Percentiles rank a stretch among this genome's conserved stretches.
These are phyloP conservation scores for Candida tropicalis DNA, from an alignment of 1,139 yeast species.

Conservation along the genomic window DNA sequence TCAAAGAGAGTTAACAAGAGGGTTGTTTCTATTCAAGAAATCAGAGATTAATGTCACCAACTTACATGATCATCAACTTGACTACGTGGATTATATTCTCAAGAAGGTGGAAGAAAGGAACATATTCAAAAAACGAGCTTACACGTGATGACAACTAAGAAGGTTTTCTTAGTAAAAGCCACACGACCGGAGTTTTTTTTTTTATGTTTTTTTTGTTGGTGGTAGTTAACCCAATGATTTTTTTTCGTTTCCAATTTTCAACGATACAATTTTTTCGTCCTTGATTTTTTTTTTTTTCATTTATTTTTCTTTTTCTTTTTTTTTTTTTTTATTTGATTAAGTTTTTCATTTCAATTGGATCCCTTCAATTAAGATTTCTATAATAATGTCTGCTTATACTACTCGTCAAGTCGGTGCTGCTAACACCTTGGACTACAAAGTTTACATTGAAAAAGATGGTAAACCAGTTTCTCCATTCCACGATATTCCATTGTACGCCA, in stretches of 20 bases:
- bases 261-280: too few species aligned
- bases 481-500: constrained; percentile 80
- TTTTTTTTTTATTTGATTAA: constrained; percentile 10
- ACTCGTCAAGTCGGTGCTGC: constrained; percentile 91
- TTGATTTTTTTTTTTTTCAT: background rate
- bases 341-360: constrained; percentile 8
- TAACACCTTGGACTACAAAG: constrained; percentile 88
- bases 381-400: constrained; percentile 61
- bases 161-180: constrained; percentile 1
- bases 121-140: background rate
- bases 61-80: constrained; percentile 4
- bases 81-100: constrained; percentile 7
- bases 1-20: constrained; percentile 53
- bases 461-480: constrained; percentile 64
- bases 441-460: constrained; percentile 55
- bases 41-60: constrained; percentile 55
- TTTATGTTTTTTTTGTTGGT: background rate
- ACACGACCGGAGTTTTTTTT: constrained; percentile 3
- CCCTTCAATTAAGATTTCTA: background rate
- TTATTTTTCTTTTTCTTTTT: constrained; percentile 5
- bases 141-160: constrained; percentile 5
- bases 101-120: background rate
- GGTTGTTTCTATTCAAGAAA: constrained; percentile 52
- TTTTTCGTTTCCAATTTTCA: background rate
- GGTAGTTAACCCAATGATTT: constrained; percentile 3